A percentile compares a stretch with the other conserved stretches of the same genome.
Evolutionary conservation across 2,329 filamentous ascomycete genomes (phyloP).

Genomic region (Colletotrichum eleusines): DNA sequence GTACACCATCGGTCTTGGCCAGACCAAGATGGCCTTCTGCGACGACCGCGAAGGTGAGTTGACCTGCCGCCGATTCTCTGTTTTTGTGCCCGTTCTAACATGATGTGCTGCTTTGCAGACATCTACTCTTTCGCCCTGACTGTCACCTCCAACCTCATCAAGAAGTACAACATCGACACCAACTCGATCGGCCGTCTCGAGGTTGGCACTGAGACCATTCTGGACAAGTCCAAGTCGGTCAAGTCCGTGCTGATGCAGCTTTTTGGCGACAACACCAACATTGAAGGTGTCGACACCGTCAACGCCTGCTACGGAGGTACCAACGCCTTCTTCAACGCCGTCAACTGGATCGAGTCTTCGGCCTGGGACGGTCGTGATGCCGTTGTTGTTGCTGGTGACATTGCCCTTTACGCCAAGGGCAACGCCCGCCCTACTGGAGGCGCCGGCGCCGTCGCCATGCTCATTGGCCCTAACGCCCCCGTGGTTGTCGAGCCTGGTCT

Average conservation of each 20-base stretch:
- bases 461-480: slow-evolving; percentile 83
- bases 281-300: slow-evolving; percentile 85
- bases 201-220: slow-evolving; percentile 86
- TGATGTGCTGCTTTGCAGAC: slow-evolving; percentile 62
- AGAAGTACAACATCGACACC: slow-evolving; percentile 86
- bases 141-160: slow-evolving; percentile 80
- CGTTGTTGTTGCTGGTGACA: slow-evolving; percentile 84
- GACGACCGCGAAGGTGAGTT: slow-evolving; percentile 85
- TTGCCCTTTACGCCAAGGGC: slow-evolving; percentile 88
- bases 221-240: slow-evolving; percentile 93
- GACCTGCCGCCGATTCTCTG: not conserved
- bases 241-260: slow-evolving; percentile 91
- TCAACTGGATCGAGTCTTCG: slow-evolving; percentile 90
- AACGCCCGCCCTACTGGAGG: slow-evolving; percentile 84
- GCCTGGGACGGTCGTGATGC: slow-evolving; percentile 87
- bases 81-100: slow-evolving; percentile 40
- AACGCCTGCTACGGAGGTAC: slow-evolving; percentile 91
- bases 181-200: slow-evolving; percentile 84
- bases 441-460: slow-evolving; percentile 82
- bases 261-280: slow-evolving; percentile 84
- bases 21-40: slow-evolving; percentile 94
- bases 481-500: slow-evolving; percentile 83
- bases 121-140: slow-evolving; percentile 90
- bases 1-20: slow-evolving; percentile 91
- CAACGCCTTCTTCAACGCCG: slow-evolving; percentile 84